Evolutionary conservation across 1,284 basidiomycete species (phyloP), one percentile per base, ranked within the genome.

Genomic region (Coniferiporia sulphurascens): DNA sequence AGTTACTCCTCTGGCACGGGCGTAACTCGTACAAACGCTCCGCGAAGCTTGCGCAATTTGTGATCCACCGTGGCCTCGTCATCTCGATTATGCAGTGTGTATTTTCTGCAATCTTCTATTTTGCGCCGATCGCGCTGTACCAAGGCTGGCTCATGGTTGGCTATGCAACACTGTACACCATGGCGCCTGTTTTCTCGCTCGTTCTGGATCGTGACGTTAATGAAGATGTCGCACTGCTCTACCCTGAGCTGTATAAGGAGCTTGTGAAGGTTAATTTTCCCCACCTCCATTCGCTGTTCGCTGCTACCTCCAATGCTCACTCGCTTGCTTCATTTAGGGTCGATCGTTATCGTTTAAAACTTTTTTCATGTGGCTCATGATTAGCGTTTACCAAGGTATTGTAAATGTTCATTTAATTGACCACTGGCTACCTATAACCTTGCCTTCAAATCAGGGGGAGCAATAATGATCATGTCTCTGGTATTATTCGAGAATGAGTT

Each of bases 111-210:
- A 98, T 99, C 59, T 98, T 99, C 75, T 99, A 97, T 75, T 99
- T 98, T 76, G 95, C 96, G 0, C 97, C 97, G 0, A 98, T 99
- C 66, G 96, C 96, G 0, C 75, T 99, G 55, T 99, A 98, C 72
- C 97, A 99, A 67, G 96, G 96, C 0, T 99, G 95, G 95, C 78
- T 99, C 45, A 91, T 98, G 87, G 93, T 92, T 13, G 97, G 97
- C 8, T 99, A 99, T 73, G 95, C 97, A 8, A 99, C 97, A 0
- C 79, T 95, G 10, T 99, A 98, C 71, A 98, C 97, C 1, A 98
- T 98, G 95, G 94, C 95, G 0, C 96, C 96, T 0, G 96, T 98
- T 5, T 98, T 98, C 73, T 98, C 94, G 49, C 81, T 99, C 52
- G 97, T 99, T 1, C 78, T 99, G 55, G 97, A 99, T 72, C 83